A percentile compares a stretch with the other conserved stretches of the same genome.
Conservation (phyloP, 176 grass and related monocot genomes). For the Poa annua region DNA sequence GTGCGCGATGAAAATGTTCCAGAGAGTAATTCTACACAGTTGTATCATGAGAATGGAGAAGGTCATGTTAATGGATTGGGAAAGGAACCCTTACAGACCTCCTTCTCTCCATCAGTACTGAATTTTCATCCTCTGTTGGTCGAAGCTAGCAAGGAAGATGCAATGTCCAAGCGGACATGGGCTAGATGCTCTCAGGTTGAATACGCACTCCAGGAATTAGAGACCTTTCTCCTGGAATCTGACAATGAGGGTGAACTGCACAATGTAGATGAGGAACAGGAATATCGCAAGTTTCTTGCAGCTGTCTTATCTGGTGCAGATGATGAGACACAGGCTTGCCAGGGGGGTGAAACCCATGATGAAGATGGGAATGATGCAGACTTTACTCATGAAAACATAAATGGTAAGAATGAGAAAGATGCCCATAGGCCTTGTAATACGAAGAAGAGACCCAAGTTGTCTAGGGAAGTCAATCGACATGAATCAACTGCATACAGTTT, state of each 20-base stretch:
- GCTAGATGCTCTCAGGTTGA: slow-evolving; percentile 75
- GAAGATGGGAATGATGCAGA: slow-evolving; percentile 95
- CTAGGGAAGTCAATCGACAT: slow-evolving; percentile 30
- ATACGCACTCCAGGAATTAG: slow-evolving; percentile 81
- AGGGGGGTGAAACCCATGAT: slow-evolving; percentile 67
- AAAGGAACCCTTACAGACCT: slow-evolving; percentile 29
- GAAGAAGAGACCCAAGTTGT: slow-evolving; percentile 55
- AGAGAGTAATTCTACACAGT: slow-evolving; percentile 27
- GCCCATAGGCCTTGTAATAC: slow-evolving; percentile 55
- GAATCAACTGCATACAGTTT: slow-evolving; percentile 49
- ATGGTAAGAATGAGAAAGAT: slow-evolving; percentile 42
- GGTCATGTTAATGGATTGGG: slow-evolving; percentile 32
- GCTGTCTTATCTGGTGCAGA: slow-evolving; percentile 69
- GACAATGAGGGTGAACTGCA: slow-evolving; percentile 75
- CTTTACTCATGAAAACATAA: slow-evolving; percentile 46
- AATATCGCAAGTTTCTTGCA: slow-evolving; percentile 94
- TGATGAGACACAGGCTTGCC: slow-evolving; percentile 50
- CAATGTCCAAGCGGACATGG: slow-evolving; percentile 72
- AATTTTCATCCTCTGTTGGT: slow-evolving; percentile 18
- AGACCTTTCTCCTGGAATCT: slow-evolving; percentile 94
- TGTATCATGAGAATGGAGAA: slow-evolving; percentile 38
- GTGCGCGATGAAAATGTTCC: slow-evolving; percentile 23
- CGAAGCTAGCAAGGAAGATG: slow-evolving; percentile 64
- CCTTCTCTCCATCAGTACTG: slow-evolving; percentile 31
- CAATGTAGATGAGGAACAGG: slow-evolving; percentile 94